Evolutionary conservation across 352 stramenopile species (phyloP), one percentile per base, ranked within the genome.

Genomic region (Phytophthora citricola): DNA sequence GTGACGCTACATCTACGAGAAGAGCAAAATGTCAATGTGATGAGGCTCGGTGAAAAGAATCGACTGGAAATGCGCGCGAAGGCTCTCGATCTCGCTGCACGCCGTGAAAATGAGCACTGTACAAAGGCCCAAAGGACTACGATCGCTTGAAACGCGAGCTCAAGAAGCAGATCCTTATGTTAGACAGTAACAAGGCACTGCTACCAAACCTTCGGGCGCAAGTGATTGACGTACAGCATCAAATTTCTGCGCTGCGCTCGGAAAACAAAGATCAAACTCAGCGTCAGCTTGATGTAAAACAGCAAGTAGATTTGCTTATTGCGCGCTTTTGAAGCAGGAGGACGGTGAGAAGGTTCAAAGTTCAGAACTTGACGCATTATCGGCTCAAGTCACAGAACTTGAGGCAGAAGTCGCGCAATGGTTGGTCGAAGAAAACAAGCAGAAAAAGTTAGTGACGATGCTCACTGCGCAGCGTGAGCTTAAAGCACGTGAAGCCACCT

Each of bases 241-340:
- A 97, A 59, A 34, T 95, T 14, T 58, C 59, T 2, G 73, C 83
- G 3, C 40, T 93, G 4, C 46, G 75, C 22, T 58, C 61, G 4
- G 87, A 97, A 44, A 97, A 96, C 70, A 84, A 84, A 32, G 78
- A 83, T 31, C 79, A 89, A 51, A 69, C 68, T 3, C 75, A 87
- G 58, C 66, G 88, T 31, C 79, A 95, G 49, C 48, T 83, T 12
- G 79, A 93, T n/a, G 66, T 97, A 22, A 96, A 97, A 69, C 84
- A 98, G 64, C 91, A 98, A 50, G 85, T 98, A 1, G 92, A 98
- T 66, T 43, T 98, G 34, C 77, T 95, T 4, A 94, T 98, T 36
- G 91, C 87, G 2, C 79, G 84, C 3, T 95, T 98, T 69, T 98
- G 27, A 85, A 86, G 34, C 85, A 97, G 26, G 92, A 98, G 57